These are phyloP conservation scores for Phytophthora cactorum DNA, from an alignment of 352 stramenopile species.

Conservation along the genomic window DNA sequence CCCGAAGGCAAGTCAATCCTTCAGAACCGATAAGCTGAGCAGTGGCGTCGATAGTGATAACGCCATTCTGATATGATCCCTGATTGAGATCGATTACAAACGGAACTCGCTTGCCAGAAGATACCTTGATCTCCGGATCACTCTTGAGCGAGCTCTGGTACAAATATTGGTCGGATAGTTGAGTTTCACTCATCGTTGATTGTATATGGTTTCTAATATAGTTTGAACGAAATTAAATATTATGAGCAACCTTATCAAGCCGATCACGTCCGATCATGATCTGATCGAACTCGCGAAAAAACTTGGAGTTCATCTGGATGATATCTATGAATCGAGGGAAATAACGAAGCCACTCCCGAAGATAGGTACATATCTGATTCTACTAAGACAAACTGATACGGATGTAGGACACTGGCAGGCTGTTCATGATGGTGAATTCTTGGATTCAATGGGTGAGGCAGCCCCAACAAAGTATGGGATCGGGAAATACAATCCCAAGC, in stretches of 20 bases:
- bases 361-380: not conserved
- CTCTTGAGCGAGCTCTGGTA: conserved; percentile 2
- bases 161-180: not conserved
- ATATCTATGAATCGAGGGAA: not conserved
- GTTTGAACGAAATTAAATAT: not conserved
- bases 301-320: not conserved
- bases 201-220: not conserved
- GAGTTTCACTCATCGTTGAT: not conserved
- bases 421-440: not conserved
- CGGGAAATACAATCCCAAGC: not conserved
- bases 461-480: not conserved
- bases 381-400: not conserved
- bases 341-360: not conserved
- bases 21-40: not conserved
- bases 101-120: not conserved
- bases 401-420: not conserved
- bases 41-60: not conserved
- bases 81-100: not conserved
- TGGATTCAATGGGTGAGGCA: not conserved
- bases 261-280: not conserved
- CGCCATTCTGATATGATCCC: not conserved
- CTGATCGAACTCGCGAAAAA: not conserved
- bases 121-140: not conserved
- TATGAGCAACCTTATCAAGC: not conserved
- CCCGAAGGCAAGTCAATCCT: not conserved